A percentile compares a stretch with the other conserved stretches of the same genome.
Evolutionary conservation across 2,329 filamentous ascomycete species (phyloP).

Genomic region (Madurella mycetomatis): DNA sequence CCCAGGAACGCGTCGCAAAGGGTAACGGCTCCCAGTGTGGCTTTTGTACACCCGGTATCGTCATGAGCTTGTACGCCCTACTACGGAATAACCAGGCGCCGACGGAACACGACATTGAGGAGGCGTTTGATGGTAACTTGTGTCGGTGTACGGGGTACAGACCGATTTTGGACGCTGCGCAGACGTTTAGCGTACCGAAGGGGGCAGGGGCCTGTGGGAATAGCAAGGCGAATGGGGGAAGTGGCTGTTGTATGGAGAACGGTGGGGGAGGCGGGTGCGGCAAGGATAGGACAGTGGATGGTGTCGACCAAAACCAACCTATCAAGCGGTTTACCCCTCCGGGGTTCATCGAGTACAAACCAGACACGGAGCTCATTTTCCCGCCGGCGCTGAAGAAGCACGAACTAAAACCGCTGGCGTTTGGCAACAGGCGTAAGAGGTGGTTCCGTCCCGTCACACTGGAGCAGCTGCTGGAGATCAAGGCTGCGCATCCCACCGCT

Average conservation of each 20-base stretch:
- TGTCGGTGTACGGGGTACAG: slow-evolving; percentile 95
- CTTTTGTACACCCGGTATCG: slow-evolving; percentile 96
- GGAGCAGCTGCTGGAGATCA: slow-evolving; percentile 86
- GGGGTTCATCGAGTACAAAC: slow-evolving; percentile 89
- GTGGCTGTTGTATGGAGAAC: slow-evolving; percentile 17
- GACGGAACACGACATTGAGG: slow-evolving; percentile 79
- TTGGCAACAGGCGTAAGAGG: slow-evolving; percentile 90
- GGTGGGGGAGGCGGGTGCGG: slow-evolving; percentile 58
- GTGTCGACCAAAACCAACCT: slow-evolving; percentile 49
- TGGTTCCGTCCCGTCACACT: slow-evolving; percentile 91
- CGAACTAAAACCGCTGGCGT: slow-evolving; percentile 73
- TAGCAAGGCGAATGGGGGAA: slow-evolving; percentile 64
- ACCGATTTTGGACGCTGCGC: slow-evolving; percentile 88
- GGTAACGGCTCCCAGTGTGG: slow-evolving; percentile 88
- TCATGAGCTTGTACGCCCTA: slow-evolving; percentile 94
- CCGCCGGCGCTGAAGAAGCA: slow-evolving; percentile 81
- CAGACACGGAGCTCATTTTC: slow-evolving; percentile 92
- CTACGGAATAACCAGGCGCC: slow-evolving; percentile 78
- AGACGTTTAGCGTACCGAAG: slow-evolving; percentile 66
- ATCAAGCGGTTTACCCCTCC: slow-evolving; percentile 75
- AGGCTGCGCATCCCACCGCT: slow-evolving; percentile 74
- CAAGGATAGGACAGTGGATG: slow-evolving; percentile 53
- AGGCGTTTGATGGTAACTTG: slow-evolving; percentile 94
- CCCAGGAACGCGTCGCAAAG: slow-evolving; percentile 86
- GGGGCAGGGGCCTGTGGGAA: slow-evolving; percentile 50